Conservation (phyloP, 345 rosid species). For the Rhizophora mangle region DNA sequence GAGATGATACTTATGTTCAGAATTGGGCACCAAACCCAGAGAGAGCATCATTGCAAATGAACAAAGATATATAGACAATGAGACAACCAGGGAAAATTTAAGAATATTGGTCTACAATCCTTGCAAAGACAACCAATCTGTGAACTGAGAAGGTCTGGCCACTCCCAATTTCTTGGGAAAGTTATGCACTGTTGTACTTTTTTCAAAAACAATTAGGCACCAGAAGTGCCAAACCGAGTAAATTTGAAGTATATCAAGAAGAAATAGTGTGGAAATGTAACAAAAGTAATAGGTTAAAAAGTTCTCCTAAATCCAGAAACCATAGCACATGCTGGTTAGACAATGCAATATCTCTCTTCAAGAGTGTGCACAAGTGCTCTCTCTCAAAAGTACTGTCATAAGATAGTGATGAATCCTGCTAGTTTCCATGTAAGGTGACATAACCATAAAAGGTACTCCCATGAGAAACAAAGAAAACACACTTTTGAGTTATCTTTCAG, state of each 20-base stretch:
- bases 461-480: conserved; percentile 1
- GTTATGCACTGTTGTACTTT: not conserved
- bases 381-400: not conserved
- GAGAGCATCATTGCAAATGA: too few relatives aligned
- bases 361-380: not conserved
- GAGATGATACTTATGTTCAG: too few relatives aligned
- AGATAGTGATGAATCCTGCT: not conserved
- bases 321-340: not conserved
- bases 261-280: not conserved
- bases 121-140: too few relatives aligned
- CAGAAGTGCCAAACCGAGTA: not conserved
- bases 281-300: not conserved
- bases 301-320: not conserved
- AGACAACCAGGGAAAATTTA: too few relatives aligned
- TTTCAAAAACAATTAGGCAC: not conserved
- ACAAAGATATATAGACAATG: too few relatives aligned
- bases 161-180: not conserved
- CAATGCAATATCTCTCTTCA: not conserved
- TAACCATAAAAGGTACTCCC: not conserved
- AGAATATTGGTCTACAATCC: too few relatives aligned
- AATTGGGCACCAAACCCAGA: too few relatives aligned
- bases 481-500: conserved; percentile 85
- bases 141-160: not conserved
- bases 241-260: not conserved
- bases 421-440: not conserved